Percentiles rank a stretch among this genome's conserved stretches.
Conservation (phyloP, 805 yeast species). For the Cyberlindnera misumaiensis region DNA sequence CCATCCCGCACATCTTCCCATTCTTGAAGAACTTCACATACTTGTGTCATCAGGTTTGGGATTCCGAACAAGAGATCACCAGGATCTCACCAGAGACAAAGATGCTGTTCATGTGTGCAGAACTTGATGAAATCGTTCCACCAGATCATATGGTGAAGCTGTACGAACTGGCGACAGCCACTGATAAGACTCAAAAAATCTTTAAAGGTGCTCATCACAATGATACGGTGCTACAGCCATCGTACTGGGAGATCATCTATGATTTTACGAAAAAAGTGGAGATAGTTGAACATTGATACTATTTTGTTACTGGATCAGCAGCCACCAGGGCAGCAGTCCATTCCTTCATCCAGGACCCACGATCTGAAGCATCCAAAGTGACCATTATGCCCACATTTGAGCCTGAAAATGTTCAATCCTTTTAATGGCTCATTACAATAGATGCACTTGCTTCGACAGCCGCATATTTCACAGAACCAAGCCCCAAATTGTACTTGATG, state of each 20-base stretch:
- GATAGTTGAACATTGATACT: not conserved
- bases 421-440: conserved; percentile 72
- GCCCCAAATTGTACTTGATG: conserved; percentile 47
- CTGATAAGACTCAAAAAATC: conserved; percentile 43
- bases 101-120: conserved; percentile 63
- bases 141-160: conserved; percentile 70
- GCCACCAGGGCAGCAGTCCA: conserved; percentile 77
- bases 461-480: conserved; percentile 83
- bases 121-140: conserved; percentile 85
- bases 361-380: conserved; percentile 73
- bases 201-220: conserved; percentile 70
- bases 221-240: conserved; percentile 68
- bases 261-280: conserved; percentile 38
- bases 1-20: conserved; percentile 72
- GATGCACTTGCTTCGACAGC: conserved; percentile 42
- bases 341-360: conserved; percentile 66
- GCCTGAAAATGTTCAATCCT: conserved; percentile 54
- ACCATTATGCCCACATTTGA: conserved; percentile 82
- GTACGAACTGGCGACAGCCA: conserved; percentile 44
- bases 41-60: conserved; percentile 79
- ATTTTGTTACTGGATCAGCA: conserved; percentile 6
- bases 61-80: conserved; percentile 56
- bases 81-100: conserved; percentile 51
- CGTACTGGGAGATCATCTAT: conserved; percentile 68
- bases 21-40: conserved; percentile 44